These are phyloP conservation scores for Hyphodiscus sp. DNA, from an alignment of 2,329 filamentous ascomycete species.

Conservation along the genomic window DNA sequence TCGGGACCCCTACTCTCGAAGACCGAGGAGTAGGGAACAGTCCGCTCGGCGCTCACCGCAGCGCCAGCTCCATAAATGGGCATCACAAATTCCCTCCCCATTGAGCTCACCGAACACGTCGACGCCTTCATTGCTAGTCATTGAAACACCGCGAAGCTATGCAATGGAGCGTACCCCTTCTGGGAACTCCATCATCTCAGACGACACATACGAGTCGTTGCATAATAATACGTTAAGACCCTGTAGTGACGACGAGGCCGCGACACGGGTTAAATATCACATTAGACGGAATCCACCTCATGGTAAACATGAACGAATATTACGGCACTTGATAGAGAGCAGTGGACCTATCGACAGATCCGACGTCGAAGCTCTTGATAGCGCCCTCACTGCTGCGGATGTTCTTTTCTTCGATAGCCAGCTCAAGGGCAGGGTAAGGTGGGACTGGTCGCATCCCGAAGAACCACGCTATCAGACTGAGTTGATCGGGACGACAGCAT, in stretches of 20 bases:
- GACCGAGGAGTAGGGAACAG: constrained; percentile 7
- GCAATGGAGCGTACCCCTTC: constrained; percentile 28
- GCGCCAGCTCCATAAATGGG: constrained; percentile 6
- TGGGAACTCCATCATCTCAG: constrained; percentile 28
- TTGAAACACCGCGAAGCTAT: constrained; percentile 13
- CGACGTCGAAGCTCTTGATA: constrained; percentile 40
- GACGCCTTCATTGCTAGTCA: constrained; percentile 5
- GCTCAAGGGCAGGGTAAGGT: constrained; percentile 50
- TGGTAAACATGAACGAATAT: constrained; percentile 37
- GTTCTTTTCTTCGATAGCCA: constrained; percentile 55
- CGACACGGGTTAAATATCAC: constrained; percentile 17
- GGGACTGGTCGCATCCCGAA: constrained; percentile 49
- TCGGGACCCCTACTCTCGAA: constrained; percentile 8
- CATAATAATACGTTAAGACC: constrained; percentile 14
- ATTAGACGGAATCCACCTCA: constrained; percentile 13
- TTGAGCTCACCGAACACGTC: constrained; percentile 10
- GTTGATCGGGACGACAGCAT: constrained; percentile 57
- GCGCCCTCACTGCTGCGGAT: constrained; percentile 55
- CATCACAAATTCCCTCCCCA: constrained; percentile 6
- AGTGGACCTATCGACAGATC: constrained; percentile 44
- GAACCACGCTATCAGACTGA: constrained; percentile 45
- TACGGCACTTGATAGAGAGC: constrained; percentile 49
- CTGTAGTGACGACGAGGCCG: constrained; percentile 18
- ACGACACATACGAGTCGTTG: constrained; percentile 15
- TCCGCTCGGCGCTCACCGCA: constrained; percentile 11